Evolutionary conservation across 192 early-diverging fungal genomes (phyloP), one percentile per base, ranked within the genome.

Genomic region (Lobosporangium transversale): DNA sequence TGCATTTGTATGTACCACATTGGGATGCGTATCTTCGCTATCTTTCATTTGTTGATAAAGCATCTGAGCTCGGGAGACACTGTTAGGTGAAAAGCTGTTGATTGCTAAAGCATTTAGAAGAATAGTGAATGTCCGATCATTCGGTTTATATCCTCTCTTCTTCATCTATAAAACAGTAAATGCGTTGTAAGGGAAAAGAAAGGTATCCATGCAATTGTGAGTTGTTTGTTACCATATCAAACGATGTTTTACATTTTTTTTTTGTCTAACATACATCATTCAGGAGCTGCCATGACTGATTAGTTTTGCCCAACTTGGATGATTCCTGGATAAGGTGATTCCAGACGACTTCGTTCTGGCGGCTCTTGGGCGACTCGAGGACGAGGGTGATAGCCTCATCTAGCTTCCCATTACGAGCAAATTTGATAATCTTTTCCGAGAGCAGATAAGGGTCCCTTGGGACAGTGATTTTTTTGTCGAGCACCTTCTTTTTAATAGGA

Each of bases 281-380:
- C 17, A 75, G 26, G 7, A 81, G 40, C 9, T 65, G 53, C 62
- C 66, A 75, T 17, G 66, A 68, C 32, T 73, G 58, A 26, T 32
- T 58, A 10, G 68, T 20, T 54, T 68, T 81, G 51, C 66, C 63
- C 10, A 65, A 50, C 44, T 75, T 69, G 1, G 71, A 68, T 10
- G 66, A 66, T 29, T 75, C 66, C 57, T 74, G 57, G 37, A 81
- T 81, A 15, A 81, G 63, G 58, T 75, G 66, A 36, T 81, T 81
- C 79, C 79, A 81, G 1, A 81, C 79, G 14, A 75, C 66, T 37
- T 75, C 79, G 20, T 52, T 75, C 42, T 81, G 79, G 0, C 61
- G 70, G 40, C 36, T 55, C 49, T 65, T 70, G 35, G 70, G 70
- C 0, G 79, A 9, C 14, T 65, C 56, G 3, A 53, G 35, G 23